phyloP scores from a whole-genome alignment of 1,139 yeast species.

The Kluyveromyces sp. region DNA sequence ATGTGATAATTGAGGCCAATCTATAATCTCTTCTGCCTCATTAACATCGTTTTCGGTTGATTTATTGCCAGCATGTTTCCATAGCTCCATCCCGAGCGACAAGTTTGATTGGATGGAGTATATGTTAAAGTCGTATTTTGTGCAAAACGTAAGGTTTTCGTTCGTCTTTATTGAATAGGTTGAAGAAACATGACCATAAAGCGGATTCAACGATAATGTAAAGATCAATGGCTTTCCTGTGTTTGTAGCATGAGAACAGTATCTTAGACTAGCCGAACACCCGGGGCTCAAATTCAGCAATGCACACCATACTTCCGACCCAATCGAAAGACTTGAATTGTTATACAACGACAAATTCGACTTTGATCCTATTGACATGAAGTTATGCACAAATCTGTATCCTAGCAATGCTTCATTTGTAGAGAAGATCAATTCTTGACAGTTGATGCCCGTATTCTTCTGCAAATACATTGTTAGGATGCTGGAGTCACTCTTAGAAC shows the following conservation, averaged over 20 bases:
- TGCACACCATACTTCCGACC: slow-evolving; percentile 89
- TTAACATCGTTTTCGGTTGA: not conserved
- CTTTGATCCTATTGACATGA: slow-evolving; percentile 41
- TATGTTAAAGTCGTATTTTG: slow-evolving; percentile 82
- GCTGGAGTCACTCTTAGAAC: slow-evolving; percentile 44
- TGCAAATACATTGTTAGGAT: slow-evolving; percentile 68
- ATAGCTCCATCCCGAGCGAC: slow-evolving; percentile 79
- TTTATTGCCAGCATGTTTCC: slow-evolving; percentile 34
- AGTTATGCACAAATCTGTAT: slow-evolving; percentile 67
- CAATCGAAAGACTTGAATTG: slow-evolving; percentile 51
- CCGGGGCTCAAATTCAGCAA: slow-evolving; percentile 79
- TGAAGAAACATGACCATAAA: slow-evolving; percentile 83
- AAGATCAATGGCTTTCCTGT: slow-evolving; percentile 86
- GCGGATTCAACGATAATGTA: slow-evolving; percentile 82
- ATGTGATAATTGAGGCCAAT: slow-evolving; percentile 2
- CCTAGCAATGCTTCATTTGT: slow-evolving; percentile 88
- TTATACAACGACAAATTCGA: slow-evolving; percentile 33
- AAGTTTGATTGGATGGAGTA: slow-evolving; percentile 87
- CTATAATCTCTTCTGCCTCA: not conserved
- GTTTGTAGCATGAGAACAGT: slow-evolving; percentile 77
- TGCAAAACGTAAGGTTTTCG: slow-evolving; percentile 68
- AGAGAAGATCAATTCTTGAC: slow-evolving; percentile 77
- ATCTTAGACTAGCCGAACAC: slow-evolving; percentile 73
- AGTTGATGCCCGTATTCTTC: slow-evolving; percentile 54
- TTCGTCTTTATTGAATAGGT: slow-evolving; percentile 84